A percentile compares a stretch with the other conserved stretches of the same genome.
These are phyloP conservation scores for Coffea eugenioides DNA, from an alignment of 257 asterid genomes.

Conservation along the genomic window DNA sequence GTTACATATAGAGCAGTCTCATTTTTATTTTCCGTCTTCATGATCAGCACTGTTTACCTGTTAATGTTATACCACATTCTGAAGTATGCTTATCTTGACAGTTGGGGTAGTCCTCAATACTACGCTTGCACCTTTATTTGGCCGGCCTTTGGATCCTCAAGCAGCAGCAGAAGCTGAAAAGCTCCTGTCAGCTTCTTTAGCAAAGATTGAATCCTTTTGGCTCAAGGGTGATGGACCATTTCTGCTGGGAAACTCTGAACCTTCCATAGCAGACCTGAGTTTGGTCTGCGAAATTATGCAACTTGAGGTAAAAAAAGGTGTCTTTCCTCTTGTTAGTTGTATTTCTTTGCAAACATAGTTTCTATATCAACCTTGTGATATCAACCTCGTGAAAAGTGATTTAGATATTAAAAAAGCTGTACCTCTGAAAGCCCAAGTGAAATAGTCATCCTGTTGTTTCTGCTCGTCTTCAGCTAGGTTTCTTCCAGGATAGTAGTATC, in stretches of 20 bases:
- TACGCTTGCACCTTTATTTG: constrained; percentile 62
- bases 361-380: neutral
- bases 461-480: neutral
- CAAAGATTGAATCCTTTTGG: constrained; percentile 65
- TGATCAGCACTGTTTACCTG: neutral
- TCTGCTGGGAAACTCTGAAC: constrained; percentile 70
- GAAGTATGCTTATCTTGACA: constrained; percentile 30
- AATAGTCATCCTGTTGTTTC: neutral
- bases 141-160: constrained; percentile 55
- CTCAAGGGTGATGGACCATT: constrained; percentile 68
- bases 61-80: constrained; percentile 1
- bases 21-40: neutral
- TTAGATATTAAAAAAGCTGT: neutral
- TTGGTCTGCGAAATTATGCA: constrained; percentile 88
- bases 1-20: neutral
- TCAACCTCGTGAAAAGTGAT: neutral
- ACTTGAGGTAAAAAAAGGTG: constrained; percentile 57
- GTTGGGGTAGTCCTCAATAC: constrained; percentile 49
- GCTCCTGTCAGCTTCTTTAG: constrained; percentile 59
- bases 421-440: neutral
- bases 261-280: constrained; percentile 90
- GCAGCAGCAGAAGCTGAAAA: constrained; percentile 72
- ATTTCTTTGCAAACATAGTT: neutral
- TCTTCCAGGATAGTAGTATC: neutral
- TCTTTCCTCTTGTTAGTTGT: neutral